Conservation (phyloP, 148 eudicot genomes). For the Cornus suecica region DNA sequence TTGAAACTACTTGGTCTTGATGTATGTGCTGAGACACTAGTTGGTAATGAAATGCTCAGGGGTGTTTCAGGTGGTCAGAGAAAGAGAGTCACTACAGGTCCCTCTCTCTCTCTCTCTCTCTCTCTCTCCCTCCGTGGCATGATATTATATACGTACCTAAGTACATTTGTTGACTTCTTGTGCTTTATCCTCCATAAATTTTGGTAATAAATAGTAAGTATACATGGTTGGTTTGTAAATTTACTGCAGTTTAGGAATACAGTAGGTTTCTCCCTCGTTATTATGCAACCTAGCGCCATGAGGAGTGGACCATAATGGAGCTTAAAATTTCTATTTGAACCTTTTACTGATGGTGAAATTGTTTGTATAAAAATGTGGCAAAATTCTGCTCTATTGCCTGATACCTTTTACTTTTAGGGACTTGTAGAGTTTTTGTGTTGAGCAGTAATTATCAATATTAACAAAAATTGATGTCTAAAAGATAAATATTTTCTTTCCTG, state of each 20-base stretch:
- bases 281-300: no score
- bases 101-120: constrained; percentile 18
- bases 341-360: no score
- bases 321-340: no score
- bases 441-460: constrained; percentile 5
- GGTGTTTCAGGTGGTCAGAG: constrained; percentile 95
- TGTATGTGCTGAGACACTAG: constrained; percentile 74
- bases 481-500: no score
- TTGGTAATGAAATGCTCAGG: constrained; percentile 80
- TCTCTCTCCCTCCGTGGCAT: background rate
- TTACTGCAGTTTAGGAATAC: no score
- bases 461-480: background rate
- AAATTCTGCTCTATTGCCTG: background rate
- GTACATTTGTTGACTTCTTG: background rate
- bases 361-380: background rate
- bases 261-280: no score
- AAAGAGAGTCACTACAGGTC: constrained; percentile 96
- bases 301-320: no score
- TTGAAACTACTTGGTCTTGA: constrained; percentile 86
- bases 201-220: background rate
- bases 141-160: background rate
- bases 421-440: background rate
- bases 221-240: background rate
- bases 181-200: background rate
- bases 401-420: background rate